Evolutionary conservation across 371 early-diverging fungal species (phyloP).

Genomic region (Mucor circinelloides): DNA sequence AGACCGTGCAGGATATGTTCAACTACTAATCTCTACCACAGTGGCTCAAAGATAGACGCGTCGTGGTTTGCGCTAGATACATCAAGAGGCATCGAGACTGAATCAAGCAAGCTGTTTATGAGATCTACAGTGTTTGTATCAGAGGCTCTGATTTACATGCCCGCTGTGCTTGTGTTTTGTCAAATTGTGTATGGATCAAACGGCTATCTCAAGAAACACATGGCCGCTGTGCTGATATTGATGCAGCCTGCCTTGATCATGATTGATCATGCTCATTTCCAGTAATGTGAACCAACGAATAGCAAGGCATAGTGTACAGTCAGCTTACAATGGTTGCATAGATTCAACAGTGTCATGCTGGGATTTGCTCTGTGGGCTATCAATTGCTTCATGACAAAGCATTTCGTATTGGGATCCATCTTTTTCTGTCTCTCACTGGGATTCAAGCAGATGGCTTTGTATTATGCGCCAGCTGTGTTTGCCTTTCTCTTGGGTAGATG

Average conservation of each 20-base stretch:
- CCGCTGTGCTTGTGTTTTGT: slow-evolving; percentile 69
- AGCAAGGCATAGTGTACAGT: background rate
- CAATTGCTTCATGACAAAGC: slow-evolving; percentile 61
- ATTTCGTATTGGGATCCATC: slow-evolving; percentile 71
- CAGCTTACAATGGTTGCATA: slow-evolving; percentile 17
- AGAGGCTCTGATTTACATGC: slow-evolving; percentile 77
- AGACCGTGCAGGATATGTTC: background rate
- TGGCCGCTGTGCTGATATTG: slow-evolving; percentile 63
- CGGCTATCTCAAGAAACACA: slow-evolving; percentile 46
- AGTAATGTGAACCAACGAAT: slow-evolving; percentile 46
- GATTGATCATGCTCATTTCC: slow-evolving; percentile 97
- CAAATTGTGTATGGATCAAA: slow-evolving; percentile 44
- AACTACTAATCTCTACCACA: slow-evolving; percentile 19
- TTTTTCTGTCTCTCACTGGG: slow-evolving; percentile 79
- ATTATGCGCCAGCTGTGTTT: slow-evolving; percentile 90
- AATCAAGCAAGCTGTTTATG: slow-evolving; percentile 84
- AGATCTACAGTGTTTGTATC: slow-evolving; percentile 78
- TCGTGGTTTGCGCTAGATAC: slow-evolving; percentile 82
- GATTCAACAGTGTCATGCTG: slow-evolving; percentile 94
- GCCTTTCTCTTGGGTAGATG: slow-evolving; percentile 83
- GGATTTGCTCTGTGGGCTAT: slow-evolving; percentile 83
- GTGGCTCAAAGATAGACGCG: slow-evolving; percentile 77
- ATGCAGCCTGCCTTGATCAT: slow-evolving; percentile 86
- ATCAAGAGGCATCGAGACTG: slow-evolving; percentile 84
- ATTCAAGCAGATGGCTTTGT: slow-evolving; percentile 97